Evolutionary conservation across 306 rosid species (phyloP), one percentile per base, ranked within the genome.

Genomic region (Mucuna pruriens): DNA sequence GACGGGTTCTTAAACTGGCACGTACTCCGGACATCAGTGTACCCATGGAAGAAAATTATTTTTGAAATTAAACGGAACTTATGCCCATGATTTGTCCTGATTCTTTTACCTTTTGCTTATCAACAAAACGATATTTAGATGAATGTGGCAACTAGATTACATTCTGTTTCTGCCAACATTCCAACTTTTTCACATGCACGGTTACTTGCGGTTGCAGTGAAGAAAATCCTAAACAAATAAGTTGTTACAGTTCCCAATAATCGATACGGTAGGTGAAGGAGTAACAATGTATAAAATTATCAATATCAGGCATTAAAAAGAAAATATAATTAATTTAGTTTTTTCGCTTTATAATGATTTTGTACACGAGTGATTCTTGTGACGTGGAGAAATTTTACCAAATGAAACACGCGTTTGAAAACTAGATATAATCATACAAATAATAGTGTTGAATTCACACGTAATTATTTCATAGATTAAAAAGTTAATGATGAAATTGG

Each of bases 11-110:
- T 76, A 77, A 78, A 71, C 61, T 49, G 33, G 74, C 68, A 60
- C 65, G 42, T 74, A 66, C 36, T 46, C 72, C 77, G 78, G 76
- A 66, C 64, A 80, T 81, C 10, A 39, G 31, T 55, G 31, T 77
- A 49, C 40, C 67, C 20, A 9, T 29, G 62, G 51, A 62, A 66
- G 39, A 42, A 49, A 17, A 45, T 4, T 4, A 16, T 40, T 39
- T 79, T 57, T 45, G 52, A 45, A 70, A 71, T 52, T 76, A 68
- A 70, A 33, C 26, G 77, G 69, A 82, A 83, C 77, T 61, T 63
- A 4, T 26, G 20, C 36, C n/a, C 12, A 6, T 39, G 42, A 42
- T 22, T 45, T 67, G 69, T 40, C 48, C 16, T 25, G 0, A 33
- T 55, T 22, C 17, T n/a, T 76, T 8, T 23, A 5, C n/a, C 0